Evolutionary conservation across 441 rosid genomes (phyloP).

Genomic region (Pelargonium fulgidum): DNA sequence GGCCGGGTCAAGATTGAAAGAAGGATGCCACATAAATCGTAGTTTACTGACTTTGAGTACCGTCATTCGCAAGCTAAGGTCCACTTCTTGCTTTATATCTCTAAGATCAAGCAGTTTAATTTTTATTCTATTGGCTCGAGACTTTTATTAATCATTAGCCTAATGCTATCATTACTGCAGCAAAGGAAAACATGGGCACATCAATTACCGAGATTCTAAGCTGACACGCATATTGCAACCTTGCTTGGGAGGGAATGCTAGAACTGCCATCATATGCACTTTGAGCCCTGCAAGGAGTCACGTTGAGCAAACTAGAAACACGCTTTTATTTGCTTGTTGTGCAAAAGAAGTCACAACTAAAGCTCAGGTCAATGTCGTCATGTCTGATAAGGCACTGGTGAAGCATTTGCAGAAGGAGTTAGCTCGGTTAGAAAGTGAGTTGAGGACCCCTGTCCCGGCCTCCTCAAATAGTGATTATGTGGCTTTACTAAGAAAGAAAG

Average conservation of each 20-base stretch:
- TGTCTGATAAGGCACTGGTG: conserved; percentile 86
- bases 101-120: neutral
- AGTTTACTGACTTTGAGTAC: conserved; percentile 87
- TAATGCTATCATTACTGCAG: conserved; percentile 36
- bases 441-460: conserved; percentile 38
- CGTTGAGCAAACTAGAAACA: conserved; percentile 76
- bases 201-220: conserved; percentile 89
- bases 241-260: conserved; percentile 81
- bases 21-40: conserved; percentile 91
- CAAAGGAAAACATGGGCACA: conserved; percentile 72
- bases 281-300: conserved; percentile 67
- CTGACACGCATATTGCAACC: conserved; percentile 80
- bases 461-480: conserved; percentile 38
- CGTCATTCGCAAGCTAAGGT: conserved; percentile 94
- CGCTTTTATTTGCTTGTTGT: conserved; percentile 72
- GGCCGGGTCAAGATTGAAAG: conserved; percentile 79
- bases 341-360: conserved; percentile 75
- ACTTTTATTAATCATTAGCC: neutral
- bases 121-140: neutral
- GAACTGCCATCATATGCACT: conserved; percentile 82
- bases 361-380: conserved; percentile 68
- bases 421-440: conserved; percentile 62
- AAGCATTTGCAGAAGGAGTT: conserved; percentile 83
- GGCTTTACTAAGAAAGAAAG: conserved; percentile 48
- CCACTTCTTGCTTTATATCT: conserved; percentile 15